Conservation (phyloP, 306 rosid species). For the Quercus cerris region DNA sequence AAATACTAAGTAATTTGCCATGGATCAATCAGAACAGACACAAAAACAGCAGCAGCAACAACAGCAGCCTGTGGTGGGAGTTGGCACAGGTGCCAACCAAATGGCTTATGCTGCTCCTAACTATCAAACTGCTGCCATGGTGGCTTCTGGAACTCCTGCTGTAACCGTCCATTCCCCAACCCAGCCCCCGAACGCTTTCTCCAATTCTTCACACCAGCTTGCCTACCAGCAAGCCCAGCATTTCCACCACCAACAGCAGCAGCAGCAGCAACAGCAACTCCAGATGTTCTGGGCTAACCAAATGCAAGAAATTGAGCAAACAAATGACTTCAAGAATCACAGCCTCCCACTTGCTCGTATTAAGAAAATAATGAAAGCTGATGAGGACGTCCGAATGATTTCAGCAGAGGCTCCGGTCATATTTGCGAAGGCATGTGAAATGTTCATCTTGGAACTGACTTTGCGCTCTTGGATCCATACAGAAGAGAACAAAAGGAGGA, state of each 20-base stretch:
- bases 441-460: constrained; percentile 78
- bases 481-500: constrained; percentile 77
- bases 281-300: constrained; percentile 77
- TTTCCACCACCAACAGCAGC: constrained; percentile 72
- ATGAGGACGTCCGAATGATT: constrained; percentile 83
- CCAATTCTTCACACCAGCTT: constrained; percentile 57
- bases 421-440: constrained; percentile 82
- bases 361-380: constrained; percentile 85
- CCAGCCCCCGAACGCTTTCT: constrained; percentile 52
- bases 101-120: constrained; percentile 60
- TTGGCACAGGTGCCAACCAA: constrained; percentile 43
- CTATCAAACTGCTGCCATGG: constrained; percentile 59
- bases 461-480: constrained; percentile 85
- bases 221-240: constrained; percentile 74
- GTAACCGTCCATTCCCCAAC: constrained; percentile 48
- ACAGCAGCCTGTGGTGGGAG: constrained; percentile 40
- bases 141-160: constrained; percentile 59
- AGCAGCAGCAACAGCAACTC: constrained; percentile 70
- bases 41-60: constrained; percentile 47
- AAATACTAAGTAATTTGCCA: constrained; percentile 20
- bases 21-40: constrained; percentile 69
- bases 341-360: constrained; percentile 71
- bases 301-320: constrained; percentile 71
- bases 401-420: constrained; percentile 80
- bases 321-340: constrained; percentile 64